These are phyloP conservation scores for Alternaria angustiovoidea DNA, from an alignment of 2,329 filamentous ascomycete genomes.

Conservation along the genomic window DNA sequence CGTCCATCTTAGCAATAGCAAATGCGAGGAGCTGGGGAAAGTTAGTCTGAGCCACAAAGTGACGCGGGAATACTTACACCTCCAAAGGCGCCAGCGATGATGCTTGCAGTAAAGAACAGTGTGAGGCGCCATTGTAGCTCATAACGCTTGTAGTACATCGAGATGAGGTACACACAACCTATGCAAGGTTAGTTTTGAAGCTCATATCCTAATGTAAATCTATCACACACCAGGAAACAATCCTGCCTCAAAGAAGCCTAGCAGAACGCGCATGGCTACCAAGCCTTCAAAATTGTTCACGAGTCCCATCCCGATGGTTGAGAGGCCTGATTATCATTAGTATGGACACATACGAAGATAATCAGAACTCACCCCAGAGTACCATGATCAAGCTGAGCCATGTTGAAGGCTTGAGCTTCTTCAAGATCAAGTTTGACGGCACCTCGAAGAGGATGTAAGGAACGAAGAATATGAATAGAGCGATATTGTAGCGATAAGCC, in stretches of 20 bases:
- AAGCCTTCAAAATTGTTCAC: constrained; percentile 58
- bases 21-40: constrained; percentile 48
- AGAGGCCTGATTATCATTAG: constrained; percentile 33
- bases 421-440: constrained; percentile 50
- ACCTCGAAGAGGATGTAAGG: constrained; percentile 50
- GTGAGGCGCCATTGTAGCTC: constrained; percentile 54
- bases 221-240: constrained; percentile 31
- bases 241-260: constrained; percentile 52
- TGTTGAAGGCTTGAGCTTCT: constrained; percentile 49
- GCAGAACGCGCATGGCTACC: constrained; percentile 55
- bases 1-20: constrained; percentile 68
- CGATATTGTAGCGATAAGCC: constrained; percentile 46
- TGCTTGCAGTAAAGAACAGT: constrained; percentile 53
- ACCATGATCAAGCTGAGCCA: constrained; percentile 52
- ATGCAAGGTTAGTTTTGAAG: not conserved
- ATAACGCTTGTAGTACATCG: constrained; percentile 55
- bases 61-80: constrained; percentile 36
- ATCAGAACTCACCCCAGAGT: constrained; percentile 42
- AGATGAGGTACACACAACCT: constrained; percentile 45
- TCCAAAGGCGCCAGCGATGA: constrained; percentile 53
- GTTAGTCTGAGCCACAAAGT: not conserved
- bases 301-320: constrained; percentile 56
- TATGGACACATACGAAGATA: not conserved
- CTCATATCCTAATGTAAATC: not conserved
- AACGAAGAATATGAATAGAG: constrained; percentile 51